Evolutionary conservation across 2,329 filamentous ascomycete species (phyloP).

Genomic region (Botryotinia globosa): DNA sequence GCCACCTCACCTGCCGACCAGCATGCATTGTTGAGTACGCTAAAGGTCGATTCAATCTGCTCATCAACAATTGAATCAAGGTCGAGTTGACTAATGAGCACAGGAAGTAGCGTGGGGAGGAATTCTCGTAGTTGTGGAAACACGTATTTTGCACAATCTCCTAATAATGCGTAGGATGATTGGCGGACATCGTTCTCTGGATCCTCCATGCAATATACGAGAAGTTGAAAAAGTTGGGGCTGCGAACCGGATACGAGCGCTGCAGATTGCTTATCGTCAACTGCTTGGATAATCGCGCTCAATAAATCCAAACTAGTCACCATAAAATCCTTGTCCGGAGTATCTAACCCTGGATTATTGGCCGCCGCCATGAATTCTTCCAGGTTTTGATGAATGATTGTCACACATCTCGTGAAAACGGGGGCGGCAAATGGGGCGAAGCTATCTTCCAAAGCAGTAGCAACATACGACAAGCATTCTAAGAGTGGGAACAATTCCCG

Average conservation of each 20-base stretch:
- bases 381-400: slow-evolving; percentile 87
- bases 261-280: slow-evolving; percentile 70
- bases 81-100: slow-evolving; percentile 85
- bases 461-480: slow-evolving; percentile 95
- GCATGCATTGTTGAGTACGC: slow-evolving; percentile 96
- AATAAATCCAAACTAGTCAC: slow-evolving; percentile 92
- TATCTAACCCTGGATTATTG: slow-evolving; percentile 65
- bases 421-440: slow-evolving; percentile 84
- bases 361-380: slow-evolving; percentile 72
- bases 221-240: slow-evolving; percentile 83
- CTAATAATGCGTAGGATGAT: slow-evolving; percentile 90
- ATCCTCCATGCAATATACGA: slow-evolving; percentile 91
- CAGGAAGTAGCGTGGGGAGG: slow-evolving; percentile 70
- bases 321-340: slow-evolving; percentile 93
- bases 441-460: slow-evolving; percentile 74
- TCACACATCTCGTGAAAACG: slow-evolving; percentile 84
- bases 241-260: slow-evolving; percentile 73
- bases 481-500: slow-evolving; percentile 90
- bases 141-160: slow-evolving; percentile 91
- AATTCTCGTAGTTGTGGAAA: slow-evolving; percentile 76
- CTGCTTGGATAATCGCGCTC: slow-evolving; percentile 88
- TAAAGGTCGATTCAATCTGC: slow-evolving; percentile 79
- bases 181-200: slow-evolving; percentile 88
- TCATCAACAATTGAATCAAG: slow-evolving; percentile 73
- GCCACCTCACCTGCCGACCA: slow-evolving; percentile 95